Conservation (phyloP, 1,284 basidiomycete genomes). For the Heimioporus punctisporus region DNA sequence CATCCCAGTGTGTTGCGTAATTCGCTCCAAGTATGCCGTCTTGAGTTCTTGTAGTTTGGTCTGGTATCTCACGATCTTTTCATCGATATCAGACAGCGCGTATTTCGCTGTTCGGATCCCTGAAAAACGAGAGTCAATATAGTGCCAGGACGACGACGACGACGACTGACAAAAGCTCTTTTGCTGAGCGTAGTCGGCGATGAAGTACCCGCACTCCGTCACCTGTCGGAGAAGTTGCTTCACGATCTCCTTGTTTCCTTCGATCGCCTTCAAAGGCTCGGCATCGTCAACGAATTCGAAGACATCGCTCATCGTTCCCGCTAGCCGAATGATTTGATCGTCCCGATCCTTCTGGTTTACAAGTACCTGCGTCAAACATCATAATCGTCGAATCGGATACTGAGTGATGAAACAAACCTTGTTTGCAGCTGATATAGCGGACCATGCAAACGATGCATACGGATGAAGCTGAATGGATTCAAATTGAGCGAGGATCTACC, state of each 20-base stretch:
- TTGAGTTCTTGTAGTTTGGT: constrained; percentile 1
- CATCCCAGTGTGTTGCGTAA: not conserved
- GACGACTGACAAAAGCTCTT: not conserved
- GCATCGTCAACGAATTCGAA: not conserved
- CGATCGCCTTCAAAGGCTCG: not conserved
- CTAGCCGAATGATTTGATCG: not conserved
- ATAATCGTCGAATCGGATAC: not conserved
- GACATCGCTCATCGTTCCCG: not conserved
- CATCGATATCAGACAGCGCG: not conserved
- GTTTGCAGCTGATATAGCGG: not conserved
- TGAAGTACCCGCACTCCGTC: constrained; percentile 1
- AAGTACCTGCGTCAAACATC: not conserved
- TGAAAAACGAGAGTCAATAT: not conserved
- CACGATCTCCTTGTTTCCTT: not conserved
- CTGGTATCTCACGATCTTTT: constrained; percentile 4
- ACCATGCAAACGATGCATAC: no score
- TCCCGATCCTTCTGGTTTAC: not conserved
- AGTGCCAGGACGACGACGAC: not conserved
- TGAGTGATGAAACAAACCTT: not conserved
- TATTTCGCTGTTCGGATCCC: constrained; percentile 1
- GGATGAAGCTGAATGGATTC: not conserved
- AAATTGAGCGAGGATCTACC: not conserved
- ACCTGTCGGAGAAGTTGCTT: constrained; percentile 1
- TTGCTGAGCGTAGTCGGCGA: not conserved
- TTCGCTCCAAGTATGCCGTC: constrained; percentile 2